phyloP scores from a whole-genome alignment of 352 stramenopile genomes.

The Stephanocyclus meneghinianus region DNA sequence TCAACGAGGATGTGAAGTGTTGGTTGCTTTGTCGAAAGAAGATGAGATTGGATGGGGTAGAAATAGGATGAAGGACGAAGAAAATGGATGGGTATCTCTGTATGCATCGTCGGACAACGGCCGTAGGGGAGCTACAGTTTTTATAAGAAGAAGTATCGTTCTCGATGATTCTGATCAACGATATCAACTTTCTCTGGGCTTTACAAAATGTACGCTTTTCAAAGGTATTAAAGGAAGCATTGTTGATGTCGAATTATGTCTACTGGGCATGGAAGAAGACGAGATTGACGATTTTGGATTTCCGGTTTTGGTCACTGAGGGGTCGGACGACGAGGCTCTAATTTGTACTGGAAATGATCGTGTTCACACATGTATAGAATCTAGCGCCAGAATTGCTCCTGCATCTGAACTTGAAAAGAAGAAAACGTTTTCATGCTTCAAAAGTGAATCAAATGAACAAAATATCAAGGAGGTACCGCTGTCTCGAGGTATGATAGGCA shows the following conservation, averaged over 20 bases:
- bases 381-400: constrained; percentile 19
- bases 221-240: constrained; percentile 11
- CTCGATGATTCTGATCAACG: constrained; percentile 60
- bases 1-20: constrained; percentile 44
- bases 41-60: constrained; percentile 23
- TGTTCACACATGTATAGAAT: constrained; percentile 47
- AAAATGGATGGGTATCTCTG: constrained; percentile 41
- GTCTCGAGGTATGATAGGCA: constrained; percentile 49
- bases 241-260: constrained; percentile 53
- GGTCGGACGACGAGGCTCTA: constrained; percentile 59
- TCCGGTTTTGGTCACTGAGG: constrained; percentile 45
- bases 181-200: constrained; percentile 59
- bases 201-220: constrained; percentile 37
- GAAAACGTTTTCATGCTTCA: constrained; percentile 9
- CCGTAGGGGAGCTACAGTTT: background rate
- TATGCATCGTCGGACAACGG: constrained; percentile 10
- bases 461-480: constrained; percentile 34
- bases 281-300: constrained; percentile 66
- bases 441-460: background rate
- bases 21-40: constrained; percentile 38
- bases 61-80: constrained; percentile 22
- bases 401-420: constrained; percentile 17
- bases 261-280: constrained; percentile 68
- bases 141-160: constrained; percentile 58
- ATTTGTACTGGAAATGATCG: constrained; percentile 54